Conservation (phyloP, 176 grass and related monocot genomes). For the Musa troglodytarum region DNA sequence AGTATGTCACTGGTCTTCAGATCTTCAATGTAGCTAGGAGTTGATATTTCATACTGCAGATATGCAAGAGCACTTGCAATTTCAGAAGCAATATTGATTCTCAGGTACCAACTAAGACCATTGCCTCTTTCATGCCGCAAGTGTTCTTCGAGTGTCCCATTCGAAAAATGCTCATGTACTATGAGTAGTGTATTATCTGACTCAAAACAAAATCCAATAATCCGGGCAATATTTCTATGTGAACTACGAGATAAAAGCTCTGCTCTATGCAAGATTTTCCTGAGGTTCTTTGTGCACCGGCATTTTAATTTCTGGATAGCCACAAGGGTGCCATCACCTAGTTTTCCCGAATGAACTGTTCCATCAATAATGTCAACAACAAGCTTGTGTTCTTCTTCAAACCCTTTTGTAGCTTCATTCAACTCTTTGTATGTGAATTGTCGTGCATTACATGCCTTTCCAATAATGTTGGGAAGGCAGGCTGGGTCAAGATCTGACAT, state of each 20-base stretch:
- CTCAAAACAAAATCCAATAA: conserved; percentile 80
- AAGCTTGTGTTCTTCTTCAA: conserved; percentile 41
- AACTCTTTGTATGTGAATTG: conserved; percentile 92
- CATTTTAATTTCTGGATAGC: conserved; percentile 70
- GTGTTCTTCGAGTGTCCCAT: conserved; percentile 74
- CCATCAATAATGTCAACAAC: conserved; percentile 31
- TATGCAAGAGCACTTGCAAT: conserved; percentile 67
- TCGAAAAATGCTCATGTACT: conserved; percentile 69
- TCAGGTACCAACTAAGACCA: conserved; percentile 63
- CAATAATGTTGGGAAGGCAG: conserved; percentile 81
- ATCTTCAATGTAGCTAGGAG: conserved; percentile 51
- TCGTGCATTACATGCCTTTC: conserved; percentile 38
- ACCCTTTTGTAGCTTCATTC: conserved; percentile 55
- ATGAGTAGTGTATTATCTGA: conserved; percentile 46
- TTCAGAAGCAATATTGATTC: conserved; percentile 73
- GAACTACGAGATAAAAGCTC: conserved; percentile 56
- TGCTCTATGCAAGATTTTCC: conserved; percentile 44
- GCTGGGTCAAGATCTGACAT: conserved; percentile 52
- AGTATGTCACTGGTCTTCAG: conserved; percentile 66
- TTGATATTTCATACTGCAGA: conserved; percentile 48
- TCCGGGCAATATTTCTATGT: conserved; percentile 57
- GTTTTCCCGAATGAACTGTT: conserved; percentile 45
- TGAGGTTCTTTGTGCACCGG: conserved; percentile 36
- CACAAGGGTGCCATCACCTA: conserved; percentile 63
- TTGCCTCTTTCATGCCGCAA: conserved; percentile 35